phyloP scores from a whole-genome alignment of 164 flowering plant species.

The Platanus orientalis region DNA sequence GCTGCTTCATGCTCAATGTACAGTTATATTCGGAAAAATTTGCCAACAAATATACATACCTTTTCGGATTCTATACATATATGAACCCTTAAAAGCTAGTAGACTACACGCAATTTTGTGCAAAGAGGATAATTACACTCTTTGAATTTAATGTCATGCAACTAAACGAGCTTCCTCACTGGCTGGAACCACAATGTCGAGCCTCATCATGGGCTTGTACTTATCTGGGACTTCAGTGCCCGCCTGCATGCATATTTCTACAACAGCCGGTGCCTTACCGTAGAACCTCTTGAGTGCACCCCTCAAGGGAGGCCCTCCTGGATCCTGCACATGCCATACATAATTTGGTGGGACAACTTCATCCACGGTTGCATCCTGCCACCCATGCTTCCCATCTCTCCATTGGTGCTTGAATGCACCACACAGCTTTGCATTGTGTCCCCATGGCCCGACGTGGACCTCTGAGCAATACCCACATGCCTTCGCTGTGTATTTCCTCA shows the following conservation, averaged over 20 bases:
- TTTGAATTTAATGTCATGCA: conserved; percentile 31
- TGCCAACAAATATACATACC: not conserved
- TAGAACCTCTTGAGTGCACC: conserved; percentile 61
- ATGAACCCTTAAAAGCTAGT: not conserved
- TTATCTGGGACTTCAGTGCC: conserved; percentile 61
- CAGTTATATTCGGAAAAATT: no score
- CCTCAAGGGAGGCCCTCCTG: conserved; percentile 62
- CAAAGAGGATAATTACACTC: not conserved
- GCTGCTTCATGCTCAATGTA: no score
- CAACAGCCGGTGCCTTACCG: conserved; percentile 93
- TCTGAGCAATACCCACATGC: conserved; percentile 97
- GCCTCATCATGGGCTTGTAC: conserved; percentile 92
- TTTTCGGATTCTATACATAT: not conserved
- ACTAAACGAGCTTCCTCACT: conserved; percentile 57
- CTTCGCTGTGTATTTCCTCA: conserved; percentile 77
- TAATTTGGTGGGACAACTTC: conserved; percentile 89
- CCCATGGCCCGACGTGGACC: conserved; percentile 98
- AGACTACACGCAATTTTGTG: not conserved
- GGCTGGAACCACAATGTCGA: conserved; percentile 85
- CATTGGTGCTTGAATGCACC: conserved; percentile 93
- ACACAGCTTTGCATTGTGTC: conserved; percentile 88
- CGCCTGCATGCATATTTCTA: conserved; percentile 83
- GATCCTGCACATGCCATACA: conserved; percentile 88
- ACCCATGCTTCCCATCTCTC: conserved; percentile 97
- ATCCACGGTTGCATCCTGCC: conserved; percentile 88